phyloP scores from a whole-genome alignment of 306 rosid genomes.

The Gynostemma pentaphyllum region DNA sequence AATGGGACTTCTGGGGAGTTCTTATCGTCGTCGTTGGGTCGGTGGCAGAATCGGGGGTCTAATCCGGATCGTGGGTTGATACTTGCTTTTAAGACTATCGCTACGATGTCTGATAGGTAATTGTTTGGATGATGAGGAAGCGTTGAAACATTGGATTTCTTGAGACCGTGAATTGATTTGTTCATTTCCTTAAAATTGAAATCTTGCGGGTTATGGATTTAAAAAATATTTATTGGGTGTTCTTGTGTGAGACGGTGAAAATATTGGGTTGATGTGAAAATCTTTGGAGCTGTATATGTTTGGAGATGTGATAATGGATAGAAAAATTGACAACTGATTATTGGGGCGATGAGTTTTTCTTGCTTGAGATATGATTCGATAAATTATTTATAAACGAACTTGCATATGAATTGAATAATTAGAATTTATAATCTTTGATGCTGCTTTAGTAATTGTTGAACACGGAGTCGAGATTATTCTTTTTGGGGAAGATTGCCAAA shows the following conservation, averaged over 20 bases:
- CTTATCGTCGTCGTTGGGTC: conserved; percentile 70
- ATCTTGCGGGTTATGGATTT: not conserved
- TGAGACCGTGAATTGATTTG: not conserved
- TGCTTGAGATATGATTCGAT: not conserved
- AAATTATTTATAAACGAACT: not conserved
- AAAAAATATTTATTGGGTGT: not conserved
- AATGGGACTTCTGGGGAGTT: conserved; percentile 77
- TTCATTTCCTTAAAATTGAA: not conserved
- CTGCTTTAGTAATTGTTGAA: not conserved
- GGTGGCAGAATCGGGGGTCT: conserved; percentile 97
- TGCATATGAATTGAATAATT: not conserved
- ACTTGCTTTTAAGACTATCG: conserved; percentile 77
- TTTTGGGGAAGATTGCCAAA: not conserved
- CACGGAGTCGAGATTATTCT: not conserved
- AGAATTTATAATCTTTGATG: not conserved
- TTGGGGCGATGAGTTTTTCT: not conserved
- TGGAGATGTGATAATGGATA: not conserved
- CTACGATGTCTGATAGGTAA: conserved; percentile 92
- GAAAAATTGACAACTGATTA: not conserved
- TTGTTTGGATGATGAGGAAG: conserved; percentile 5
- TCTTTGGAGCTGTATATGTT: not conserved
- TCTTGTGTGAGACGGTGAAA: not conserved
- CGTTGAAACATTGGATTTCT: not conserved
- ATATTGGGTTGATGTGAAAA: not conserved
- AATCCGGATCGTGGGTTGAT: conserved; percentile 86